phyloP scores from a whole-genome alignment of 2,329 filamentous ascomycete genomes.

The Thelonectria blattea region DNA sequence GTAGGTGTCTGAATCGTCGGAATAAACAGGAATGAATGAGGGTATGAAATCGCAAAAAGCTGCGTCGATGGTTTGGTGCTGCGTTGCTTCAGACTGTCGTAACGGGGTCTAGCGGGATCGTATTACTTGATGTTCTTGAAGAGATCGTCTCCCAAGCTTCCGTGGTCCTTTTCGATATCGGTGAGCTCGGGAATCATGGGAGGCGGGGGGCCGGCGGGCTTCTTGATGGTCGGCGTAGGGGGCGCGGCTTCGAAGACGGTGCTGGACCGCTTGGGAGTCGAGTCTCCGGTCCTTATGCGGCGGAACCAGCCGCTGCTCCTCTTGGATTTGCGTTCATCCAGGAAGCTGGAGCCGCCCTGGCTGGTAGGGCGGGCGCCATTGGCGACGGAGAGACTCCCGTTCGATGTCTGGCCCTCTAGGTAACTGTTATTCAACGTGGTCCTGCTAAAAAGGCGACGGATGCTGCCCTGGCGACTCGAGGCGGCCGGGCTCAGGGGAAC shows the following conservation, averaged over 20 bases:
- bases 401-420: conserved; percentile 54
- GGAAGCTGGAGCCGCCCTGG: conserved; percentile 54
- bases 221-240: conserved; percentile 39
- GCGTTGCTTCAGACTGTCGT: conserved; percentile 15
- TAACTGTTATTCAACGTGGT: conserved; percentile 60
- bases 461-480: conserved; percentile 60
- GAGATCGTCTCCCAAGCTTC: conserved; percentile 57
- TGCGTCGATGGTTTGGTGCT: conserved; percentile 24
- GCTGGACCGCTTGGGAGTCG: conserved; percentile 48
- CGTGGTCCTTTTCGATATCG: conserved; percentile 57
- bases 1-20: conserved; percentile 31
- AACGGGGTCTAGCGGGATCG: background rate
- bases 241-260: conserved; percentile 48
- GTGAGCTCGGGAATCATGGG: conserved; percentile 66
- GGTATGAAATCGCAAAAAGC: conserved; percentile 30
- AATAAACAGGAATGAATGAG: conserved; percentile 32
- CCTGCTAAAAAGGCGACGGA: conserved; percentile 64
- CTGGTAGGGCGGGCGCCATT: conserved; percentile 53
- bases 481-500: conserved; percentile 58
- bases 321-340: conserved; percentile 61
- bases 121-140: conserved; percentile 65
- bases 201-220: conserved; percentile 57
- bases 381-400: conserved; percentile 44
- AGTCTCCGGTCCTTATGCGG: conserved; percentile 52
- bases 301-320: conserved; percentile 66